Percentiles rank a stretch among this genome's conserved stretches.
Evolutionary conservation across 768 basidiomycete genomes (phyloP).

Genomic region (Lenzites betulinus): DNA sequence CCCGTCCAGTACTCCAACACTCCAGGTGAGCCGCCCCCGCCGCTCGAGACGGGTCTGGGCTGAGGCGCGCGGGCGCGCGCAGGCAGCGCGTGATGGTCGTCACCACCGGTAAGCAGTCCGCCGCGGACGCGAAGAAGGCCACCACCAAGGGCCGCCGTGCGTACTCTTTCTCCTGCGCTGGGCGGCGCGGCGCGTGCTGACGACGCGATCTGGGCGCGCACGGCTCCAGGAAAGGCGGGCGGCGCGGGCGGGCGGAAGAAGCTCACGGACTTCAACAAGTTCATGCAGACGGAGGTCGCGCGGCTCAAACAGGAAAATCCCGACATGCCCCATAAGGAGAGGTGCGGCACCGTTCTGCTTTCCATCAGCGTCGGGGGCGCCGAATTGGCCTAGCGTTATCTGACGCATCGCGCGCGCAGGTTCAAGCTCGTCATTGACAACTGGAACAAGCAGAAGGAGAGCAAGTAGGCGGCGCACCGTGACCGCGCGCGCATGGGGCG

Average conservation of each 20-base stretch:
- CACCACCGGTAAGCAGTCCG: slow-evolving; percentile 16
- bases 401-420: slow-evolving; percentile 17
- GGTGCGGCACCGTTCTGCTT: slow-evolving; percentile 46
- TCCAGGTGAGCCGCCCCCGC: slow-evolving; percentile 6
- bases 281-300: slow-evolving; percentile 78
- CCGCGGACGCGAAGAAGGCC: slow-evolving; percentile 24
- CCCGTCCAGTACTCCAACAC: slow-evolving; percentile 7
- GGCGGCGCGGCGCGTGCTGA: slow-evolving; percentile 13
- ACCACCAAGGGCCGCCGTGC: slow-evolving; percentile 25
- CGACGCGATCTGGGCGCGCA: background rate
- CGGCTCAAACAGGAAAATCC: slow-evolving; percentile 78
- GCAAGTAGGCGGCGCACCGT: slow-evolving; percentile 35
- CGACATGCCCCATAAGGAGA: slow-evolving; percentile 69
- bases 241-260: slow-evolving; percentile 56
- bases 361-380: slow-evolving; percentile 1
- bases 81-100: slow-evolving; percentile 24
- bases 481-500: background rate
- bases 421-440: slow-evolving; percentile 73
- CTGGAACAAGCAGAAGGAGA: slow-evolving; percentile 74
- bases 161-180: slow-evolving; percentile 7
- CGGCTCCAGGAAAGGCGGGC: slow-evolving; percentile 50
- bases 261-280: slow-evolving; percentile 77
- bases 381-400: slow-evolving; percentile 39
- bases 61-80: slow-evolving; percentile 15
- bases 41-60: background rate